A percentile compares a stretch with the other conserved stretches of the same genome.
Conservation (phyloP, 2,329 filamentous ascomycete species). For the Neofusicoccum umdonicola region DNA sequence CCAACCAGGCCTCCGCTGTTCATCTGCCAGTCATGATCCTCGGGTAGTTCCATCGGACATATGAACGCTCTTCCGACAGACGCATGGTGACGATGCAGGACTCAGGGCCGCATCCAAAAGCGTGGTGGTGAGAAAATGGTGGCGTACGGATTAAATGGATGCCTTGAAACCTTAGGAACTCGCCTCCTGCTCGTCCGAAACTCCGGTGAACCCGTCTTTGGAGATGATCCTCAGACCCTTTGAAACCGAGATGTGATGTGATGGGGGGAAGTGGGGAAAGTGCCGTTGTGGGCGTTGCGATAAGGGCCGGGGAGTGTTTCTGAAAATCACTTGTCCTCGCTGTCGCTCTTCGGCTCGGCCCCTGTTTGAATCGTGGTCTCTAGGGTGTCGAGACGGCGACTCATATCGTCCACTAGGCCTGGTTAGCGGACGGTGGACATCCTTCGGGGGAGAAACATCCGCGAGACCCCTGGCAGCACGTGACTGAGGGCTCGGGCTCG, state of each 20-base stretch:
- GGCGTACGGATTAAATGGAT: not conserved
- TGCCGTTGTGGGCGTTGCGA: not conserved
- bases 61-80: too few species aligned
- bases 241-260: not conserved
- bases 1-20: not conserved
- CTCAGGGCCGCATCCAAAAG: not conserved
- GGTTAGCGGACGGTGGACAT: not conserved
- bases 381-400: slow-evolving; percentile 76
- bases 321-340: slow-evolving; percentile 3
- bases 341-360: slow-evolving; percentile 19
- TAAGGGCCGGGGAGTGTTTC: not conserved
- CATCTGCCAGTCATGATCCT: not conserved
- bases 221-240: not conserved
- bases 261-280: not conserved
- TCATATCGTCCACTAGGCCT: slow-evolving; percentile 85
- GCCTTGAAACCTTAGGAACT: not conserved
- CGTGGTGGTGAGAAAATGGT: not conserved
- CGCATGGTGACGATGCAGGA: too few species aligned
- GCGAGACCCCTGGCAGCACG: not conserved
- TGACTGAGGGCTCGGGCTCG: not conserved
- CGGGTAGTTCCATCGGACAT: not conserved
- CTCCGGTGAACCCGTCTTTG: not conserved
- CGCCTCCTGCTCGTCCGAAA: not conserved
- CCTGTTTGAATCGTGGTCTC: slow-evolving; percentile 68
- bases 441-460: not conserved